phyloP scores from a whole-genome alignment of 2,329 filamentous ascomycete species.

The Sphaerostilbella broomeana region DNA sequence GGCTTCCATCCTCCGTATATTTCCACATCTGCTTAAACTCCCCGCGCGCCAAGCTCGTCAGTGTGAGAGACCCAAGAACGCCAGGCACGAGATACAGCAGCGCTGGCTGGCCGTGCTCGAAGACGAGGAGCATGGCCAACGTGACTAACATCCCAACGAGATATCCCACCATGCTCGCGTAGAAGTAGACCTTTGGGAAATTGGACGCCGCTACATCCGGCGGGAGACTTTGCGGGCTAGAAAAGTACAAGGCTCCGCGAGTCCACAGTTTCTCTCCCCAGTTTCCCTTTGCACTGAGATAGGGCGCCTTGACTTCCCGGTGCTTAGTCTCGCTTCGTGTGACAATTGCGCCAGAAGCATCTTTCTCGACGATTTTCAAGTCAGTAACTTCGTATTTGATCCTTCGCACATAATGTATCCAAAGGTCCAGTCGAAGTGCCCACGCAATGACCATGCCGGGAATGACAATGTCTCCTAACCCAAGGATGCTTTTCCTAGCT shows the following conservation, averaged over 20 bases:
- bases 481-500: slow-evolving; percentile 71
- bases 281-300: slow-evolving; percentile 56
- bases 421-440: slow-evolving; percentile 85
- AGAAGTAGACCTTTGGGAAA: slow-evolving; percentile 84
- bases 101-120: slow-evolving; percentile 78
- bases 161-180: slow-evolving; percentile 70
- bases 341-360: slow-evolving; percentile 28
- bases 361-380: slow-evolving; percentile 29
- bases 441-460: slow-evolving; percentile 87
- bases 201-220: slow-evolving; percentile 32
- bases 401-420: slow-evolving; percentile 69
- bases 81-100: slow-evolving; percentile 88
- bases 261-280: slow-evolving; percentile 88
- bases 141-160: slow-evolving; percentile 70
- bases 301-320: slow-evolving; percentile 45
- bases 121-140: slow-evolving; percentile 68
- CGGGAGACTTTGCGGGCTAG: slow-evolving; percentile 20
- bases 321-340: slow-evolving; percentile 34
- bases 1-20: slow-evolving; percentile 66
- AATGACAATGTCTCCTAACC: slow-evolving; percentile 88
- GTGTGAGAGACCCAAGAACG: slow-evolving; percentile 68
- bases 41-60: slow-evolving; percentile 62
- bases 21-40: slow-evolving; percentile 72
- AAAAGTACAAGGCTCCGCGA: slow-evolving; percentile 23
- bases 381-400: slow-evolving; percentile 40